Percentiles rank a stretch among this genome's conserved stretches.
phyloP scores from a whole-genome alignment of 306 rosid genomes.

The Vigna hirtella region DNA sequence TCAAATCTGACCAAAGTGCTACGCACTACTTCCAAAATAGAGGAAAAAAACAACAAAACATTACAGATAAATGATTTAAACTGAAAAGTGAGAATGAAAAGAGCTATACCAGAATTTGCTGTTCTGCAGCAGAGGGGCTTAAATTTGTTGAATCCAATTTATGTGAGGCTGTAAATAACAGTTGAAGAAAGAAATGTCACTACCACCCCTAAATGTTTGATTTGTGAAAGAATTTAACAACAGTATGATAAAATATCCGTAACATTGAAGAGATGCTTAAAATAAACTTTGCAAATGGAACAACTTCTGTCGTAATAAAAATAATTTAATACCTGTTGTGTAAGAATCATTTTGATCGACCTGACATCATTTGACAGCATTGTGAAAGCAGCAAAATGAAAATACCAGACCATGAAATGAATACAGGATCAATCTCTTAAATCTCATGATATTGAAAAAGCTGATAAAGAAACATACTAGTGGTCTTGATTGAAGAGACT shows the following conservation, averaged over 20 bases:
- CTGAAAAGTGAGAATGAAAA: conserved; percentile 38
- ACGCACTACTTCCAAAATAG: conserved; percentile 28
- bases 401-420: conserved; percentile 33
- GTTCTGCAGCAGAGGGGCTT: conserved; percentile 79
- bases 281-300: conserved; percentile 34
- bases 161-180: conserved; percentile 65
- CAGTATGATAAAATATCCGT: conserved; percentile 32
- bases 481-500: conserved; percentile 75
- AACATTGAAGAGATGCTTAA: conserved; percentile 30
- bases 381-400: conserved; percentile 41
- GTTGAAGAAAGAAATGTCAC: conserved; percentile 49
- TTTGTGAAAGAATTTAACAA: conserved; percentile 16
- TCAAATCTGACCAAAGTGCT: conserved; percentile 19
- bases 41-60: not conserved
- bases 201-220: conserved; percentile 29
- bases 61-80: conserved; percentile 26
- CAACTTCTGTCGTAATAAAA: conserved; percentile 33
- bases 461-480: conserved; percentile 53
- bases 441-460: conserved; percentile 29
- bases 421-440: conserved; percentile 36
- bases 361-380: conserved; percentile 60
- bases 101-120: conserved; percentile 86
- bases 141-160: conserved; percentile 66
- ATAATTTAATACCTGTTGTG: conserved; percentile 65
- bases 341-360: conserved; percentile 57